Conservation (phyloP, 2,329 filamentous ascomycete genomes). For the Alternaria longipes region DNA sequence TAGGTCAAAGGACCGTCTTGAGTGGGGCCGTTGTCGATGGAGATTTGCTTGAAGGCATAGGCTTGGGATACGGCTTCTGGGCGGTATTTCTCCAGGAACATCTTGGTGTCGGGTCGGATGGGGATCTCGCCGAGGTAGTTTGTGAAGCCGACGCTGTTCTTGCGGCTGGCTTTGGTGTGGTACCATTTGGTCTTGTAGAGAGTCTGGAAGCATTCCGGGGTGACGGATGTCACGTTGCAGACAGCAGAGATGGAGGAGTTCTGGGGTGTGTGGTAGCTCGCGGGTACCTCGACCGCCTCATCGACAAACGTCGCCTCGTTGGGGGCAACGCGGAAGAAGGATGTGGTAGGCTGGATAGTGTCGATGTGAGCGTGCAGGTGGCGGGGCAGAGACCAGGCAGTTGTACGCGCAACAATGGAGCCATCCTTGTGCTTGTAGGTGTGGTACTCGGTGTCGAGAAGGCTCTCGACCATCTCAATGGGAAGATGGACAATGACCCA, state of each 20-base stretch:
- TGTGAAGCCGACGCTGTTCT: conserved; percentile 59
- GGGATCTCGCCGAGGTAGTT: conserved; percentile 62
- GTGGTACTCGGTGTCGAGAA: conserved; percentile 61
- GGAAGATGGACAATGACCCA: conserved; percentile 66
- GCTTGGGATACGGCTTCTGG: conserved; percentile 59
- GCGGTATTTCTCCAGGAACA: conserved; percentile 65
- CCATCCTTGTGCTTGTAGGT: conserved; percentile 65
- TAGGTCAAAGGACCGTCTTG: conserved; percentile 55
- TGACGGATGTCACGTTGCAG: conserved; percentile 63
- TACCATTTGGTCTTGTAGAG: conserved; percentile 66
- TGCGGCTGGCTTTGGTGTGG: conserved; percentile 53
- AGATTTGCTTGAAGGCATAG: conserved; percentile 65
- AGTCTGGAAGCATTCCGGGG: conserved; percentile 63
- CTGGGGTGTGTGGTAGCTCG: conserved; percentile 38
- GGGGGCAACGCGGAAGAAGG: conserved; percentile 57
- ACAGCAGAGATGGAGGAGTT: conserved; percentile 49
- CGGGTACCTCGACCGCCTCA: conserved; percentile 33
- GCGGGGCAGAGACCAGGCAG: conserved; percentile 66
- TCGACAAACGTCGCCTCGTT: conserved; percentile 38
- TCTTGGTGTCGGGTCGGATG: conserved; percentile 64
- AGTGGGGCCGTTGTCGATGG: conserved; percentile 65
- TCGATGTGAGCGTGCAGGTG: conserved; percentile 68
- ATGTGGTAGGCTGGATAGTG: conserved; percentile 68
- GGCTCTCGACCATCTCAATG: conserved; percentile 61
- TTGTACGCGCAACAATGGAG: conserved; percentile 61